Percentiles rank a stretch among this genome's conserved stretches.
Evolutionary conservation across 2,329 filamentous ascomycete genomes (phyloP).

Genomic region (Rhynchosporium graminicola): DNA sequence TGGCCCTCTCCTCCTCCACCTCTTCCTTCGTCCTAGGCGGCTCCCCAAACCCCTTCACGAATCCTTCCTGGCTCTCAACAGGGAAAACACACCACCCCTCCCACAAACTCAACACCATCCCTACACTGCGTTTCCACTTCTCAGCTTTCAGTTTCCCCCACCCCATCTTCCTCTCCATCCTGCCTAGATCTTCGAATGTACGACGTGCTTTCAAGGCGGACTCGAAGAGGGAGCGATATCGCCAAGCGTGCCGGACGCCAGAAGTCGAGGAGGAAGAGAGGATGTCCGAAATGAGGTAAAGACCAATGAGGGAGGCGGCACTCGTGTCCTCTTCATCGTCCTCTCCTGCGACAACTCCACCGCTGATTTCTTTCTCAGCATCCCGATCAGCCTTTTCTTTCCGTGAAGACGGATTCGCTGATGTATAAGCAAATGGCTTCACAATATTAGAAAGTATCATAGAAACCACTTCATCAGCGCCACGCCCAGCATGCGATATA

Average conservation of each 20-base stretch:
- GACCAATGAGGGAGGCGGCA: constrained; percentile 72
- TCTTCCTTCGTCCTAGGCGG: constrained; percentile 56
- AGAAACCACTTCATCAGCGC: constrained; percentile 88
- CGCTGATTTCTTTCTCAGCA: constrained; percentile 36
- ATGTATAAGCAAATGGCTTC: constrained; percentile 71
- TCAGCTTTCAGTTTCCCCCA: constrained; percentile 68
- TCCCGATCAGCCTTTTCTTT: constrained; percentile 43
- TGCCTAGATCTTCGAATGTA: constrained; percentile 64
- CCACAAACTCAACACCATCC: constrained; percentile 58
- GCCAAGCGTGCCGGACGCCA: constrained; percentile 67
- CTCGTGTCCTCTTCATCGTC: constrained; percentile 63
- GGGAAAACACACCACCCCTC: constrained; percentile 74
- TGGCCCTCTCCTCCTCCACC: constrained; percentile 39
- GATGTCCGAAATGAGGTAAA: constrained; percentile 76
- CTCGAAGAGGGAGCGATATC: constrained; percentile 68
- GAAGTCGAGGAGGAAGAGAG: constrained; percentile 63
- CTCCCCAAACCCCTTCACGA: constrained; percentile 70
- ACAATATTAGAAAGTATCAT: constrained; percentile 82
- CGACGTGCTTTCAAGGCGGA: constrained; percentile 56
- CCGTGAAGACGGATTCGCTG: constrained; percentile 62
- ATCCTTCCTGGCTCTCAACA: constrained; percentile 69
- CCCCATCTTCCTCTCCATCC: constrained; percentile 60
- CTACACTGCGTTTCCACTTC: constrained; percentile 64
- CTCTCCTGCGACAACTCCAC: constrained; percentile 37
- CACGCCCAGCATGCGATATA: constrained; percentile 80